Base-by-base conservation (phyloP, 2,329 filamentous ascomycete genomes). In the Ophiocordyceps camponoti-saundersi region DNA sequence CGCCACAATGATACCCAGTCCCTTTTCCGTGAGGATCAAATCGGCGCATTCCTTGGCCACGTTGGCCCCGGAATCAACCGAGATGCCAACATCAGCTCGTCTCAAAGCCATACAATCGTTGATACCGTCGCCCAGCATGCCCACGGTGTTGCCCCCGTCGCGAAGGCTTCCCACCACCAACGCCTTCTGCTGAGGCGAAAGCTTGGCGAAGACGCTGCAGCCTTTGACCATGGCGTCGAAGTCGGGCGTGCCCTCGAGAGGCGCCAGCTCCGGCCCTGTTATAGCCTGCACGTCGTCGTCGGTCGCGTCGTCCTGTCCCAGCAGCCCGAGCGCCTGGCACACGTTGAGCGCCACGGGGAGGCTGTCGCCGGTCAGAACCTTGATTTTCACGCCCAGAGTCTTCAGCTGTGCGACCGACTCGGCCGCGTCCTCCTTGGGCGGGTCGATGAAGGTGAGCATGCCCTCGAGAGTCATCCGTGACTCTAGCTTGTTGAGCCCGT, bases 71-170 rank as follows among this genome's bases (percentile, higher is more conserved):
- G 56, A 58, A 44, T 59, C 55, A 6, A 59, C 57, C 16, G 57
- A 59, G 39, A 59, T 58, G 16, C 57, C 56, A 1, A 58, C 57
- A 21, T 59, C 56, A 8, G 56, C 51, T 20, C 48, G 50, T 1
- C 56, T 50, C 42, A 59, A 52, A 4, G 57, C 57, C 16, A 59
- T 52, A 48, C 56, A 58, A 48, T 59, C 57, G 44, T 59, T 59
- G 50, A 59, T 55, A 22, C 57, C 57, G 42, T 59, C 57, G 5
- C 57, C 57, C 16, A 58, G 49, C 56, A 59, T 59, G 6, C 57
- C 56, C 1, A 59, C 57, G 42, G 53, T 55, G 45, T 57, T 46
- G 3, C 56, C 57, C 3, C 52, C 49, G 30, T 48, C 50, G 30
- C 50, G 51, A 12, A 59, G 49, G 29, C 52, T 54, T 16, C 49